Base-by-base conservation (phyloP, 495 filamentous ascomycete genomes). In the Lophiostoma macrostomum region DNA sequence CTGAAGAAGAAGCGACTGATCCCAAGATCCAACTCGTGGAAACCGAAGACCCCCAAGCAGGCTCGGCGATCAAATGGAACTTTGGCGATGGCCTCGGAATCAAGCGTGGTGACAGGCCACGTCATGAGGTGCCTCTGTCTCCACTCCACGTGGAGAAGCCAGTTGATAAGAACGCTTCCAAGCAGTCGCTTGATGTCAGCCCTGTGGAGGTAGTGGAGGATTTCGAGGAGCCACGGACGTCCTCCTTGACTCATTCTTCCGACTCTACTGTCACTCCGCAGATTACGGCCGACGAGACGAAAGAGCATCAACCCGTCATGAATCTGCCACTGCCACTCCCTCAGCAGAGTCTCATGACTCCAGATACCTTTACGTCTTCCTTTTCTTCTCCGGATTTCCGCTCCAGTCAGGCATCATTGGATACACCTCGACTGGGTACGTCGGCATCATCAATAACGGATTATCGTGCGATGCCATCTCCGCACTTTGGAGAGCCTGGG, bases 391-490 rank as follows among this genome's bases (percentile, higher is more conserved):
- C 71, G 1, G 71, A 69, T 30, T 66, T 70, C 39, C 46, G 54
- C n/a, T 64, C 60, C 19, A 59, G 65, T 36, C 67, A 66, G 36
- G 40, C 46, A 29, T 69, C 70, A 5, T 83, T 85, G 44, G 84
- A 87, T 53, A 73, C 79, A 24, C 80, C 83, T 46, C 79, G 82
- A n/a, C 76, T 87, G 29, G 84, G 82, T 16, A 88, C 85, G 3
- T 80, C 85, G 7, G 76, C 78, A 18, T 88, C 85, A 2, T 88
- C 85, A 1, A 75, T 84, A 58, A 82, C 77, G 2, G 84, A 90
- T 50, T 82, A 84, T 31, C 80, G 80, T 19, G 78, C 73, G 64
- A 73, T 83, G 71, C 73, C 80, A 53, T 77, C 84, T 3, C 64
- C 83, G 5, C 67, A 80, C 5, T 73, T 83, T 60, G 79, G 80